Evolutionary conservation across 176 grass and related monocot genomes (phyloP).

Genomic region (Eragrostis curvula): DNA sequence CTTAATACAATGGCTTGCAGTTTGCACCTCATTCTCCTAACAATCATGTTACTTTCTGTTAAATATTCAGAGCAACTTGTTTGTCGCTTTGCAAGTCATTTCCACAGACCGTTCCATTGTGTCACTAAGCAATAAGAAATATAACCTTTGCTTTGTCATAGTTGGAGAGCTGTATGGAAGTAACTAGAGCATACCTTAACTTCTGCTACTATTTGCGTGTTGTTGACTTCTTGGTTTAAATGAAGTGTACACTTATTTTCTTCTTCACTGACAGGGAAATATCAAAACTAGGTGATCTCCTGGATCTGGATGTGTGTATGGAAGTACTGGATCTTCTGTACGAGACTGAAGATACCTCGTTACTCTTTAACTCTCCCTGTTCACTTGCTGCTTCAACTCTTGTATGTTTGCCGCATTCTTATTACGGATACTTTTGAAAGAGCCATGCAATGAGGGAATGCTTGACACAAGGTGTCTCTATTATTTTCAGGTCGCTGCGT

Average conservation of each 20-base stretch:
- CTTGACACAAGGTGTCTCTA: constrained; percentile 9
- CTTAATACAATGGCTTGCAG: no score
- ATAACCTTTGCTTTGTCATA: not conserved
- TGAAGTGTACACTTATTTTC: constrained; percentile 24
- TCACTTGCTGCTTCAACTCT: constrained; percentile 84
- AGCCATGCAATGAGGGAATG: not conserved
- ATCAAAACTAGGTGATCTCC: constrained; percentile 74
- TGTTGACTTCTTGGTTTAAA: constrained; percentile 19
- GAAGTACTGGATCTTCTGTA: constrained; percentile 94
- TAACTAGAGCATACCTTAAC: constrained; percentile 6
- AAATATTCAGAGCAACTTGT: no score
- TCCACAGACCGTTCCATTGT: not conserved
- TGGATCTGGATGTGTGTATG: constrained; percentile 79
- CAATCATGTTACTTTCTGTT: no score
- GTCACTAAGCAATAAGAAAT: not conserved
- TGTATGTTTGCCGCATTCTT: constrained; percentile 57
- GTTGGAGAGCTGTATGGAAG: not conserved
- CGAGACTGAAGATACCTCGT: constrained; percentile 70
- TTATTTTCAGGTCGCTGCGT: constrained; percentile 73
- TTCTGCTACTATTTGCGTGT: constrained; percentile 24
- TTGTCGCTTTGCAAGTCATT: not conserved
- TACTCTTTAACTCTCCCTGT: constrained; percentile 64
- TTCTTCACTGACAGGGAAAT: constrained; percentile 56
- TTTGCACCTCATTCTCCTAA: no score
- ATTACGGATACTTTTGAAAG: constrained; percentile 1